These are phyloP conservation scores for Coemansia sp. DNA, from an alignment of 192 early-diverging fungal species.

Conservation along the genomic window DNA sequence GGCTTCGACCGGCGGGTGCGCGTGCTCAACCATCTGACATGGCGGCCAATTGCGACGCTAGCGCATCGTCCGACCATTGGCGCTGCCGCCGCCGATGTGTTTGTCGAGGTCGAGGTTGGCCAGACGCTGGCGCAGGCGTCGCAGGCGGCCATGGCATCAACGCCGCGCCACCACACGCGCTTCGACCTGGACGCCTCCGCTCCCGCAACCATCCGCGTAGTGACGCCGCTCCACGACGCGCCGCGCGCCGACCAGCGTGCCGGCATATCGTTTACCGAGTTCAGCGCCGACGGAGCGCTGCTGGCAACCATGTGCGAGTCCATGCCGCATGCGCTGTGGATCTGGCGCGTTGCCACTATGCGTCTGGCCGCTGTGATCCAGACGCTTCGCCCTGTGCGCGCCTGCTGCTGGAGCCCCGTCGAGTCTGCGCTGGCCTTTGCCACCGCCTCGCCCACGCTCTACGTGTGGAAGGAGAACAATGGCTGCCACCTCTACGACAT, in stretches of 20 bases:
- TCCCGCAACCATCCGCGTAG: slow-evolving; percentile 16
- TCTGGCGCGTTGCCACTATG: slow-evolving; percentile 37
- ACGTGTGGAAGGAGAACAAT: slow-evolving; percentile 41
- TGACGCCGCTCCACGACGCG: slow-evolving; percentile 15
- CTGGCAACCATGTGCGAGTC: slow-evolving; percentile 27
- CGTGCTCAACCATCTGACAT: slow-evolving; percentile 50
- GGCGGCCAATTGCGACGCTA: slow-evolving; percentile 40
- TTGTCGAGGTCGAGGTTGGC: slow-evolving; percentile 29
- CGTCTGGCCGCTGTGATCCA: slow-evolving; percentile 32
- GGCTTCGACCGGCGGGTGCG: slow-evolving; percentile 32
- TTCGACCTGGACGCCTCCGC: slow-evolving; percentile 21
- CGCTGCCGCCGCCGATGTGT: slow-evolving; percentile 30
- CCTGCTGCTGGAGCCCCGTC: slow-evolving; percentile 43
- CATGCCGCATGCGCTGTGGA: slow-evolving; percentile 45
- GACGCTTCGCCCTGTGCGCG: slow-evolving; percentile 31
- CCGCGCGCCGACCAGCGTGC: slow-evolving; percentile 17
- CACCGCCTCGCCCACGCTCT: slow-evolving; percentile 32
- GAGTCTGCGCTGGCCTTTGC: slow-evolving; percentile 32
- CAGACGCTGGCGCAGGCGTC: slow-evolving; percentile 27
- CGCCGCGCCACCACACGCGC: slow-evolving; percentile 24
- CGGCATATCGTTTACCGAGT: slow-evolving; percentile 15
- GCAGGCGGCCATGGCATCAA: slow-evolving; percentile 4
- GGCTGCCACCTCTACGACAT: slow-evolving; percentile 39
- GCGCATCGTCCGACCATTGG: slow-evolving; percentile 10
- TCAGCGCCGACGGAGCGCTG: slow-evolving; percentile 38